Percentiles rank a stretch among this genome's conserved stretches.
phyloP scores from a whole-genome alignment of 139 green algal species.

The Astrephomene gubernaculifera region DNA sequence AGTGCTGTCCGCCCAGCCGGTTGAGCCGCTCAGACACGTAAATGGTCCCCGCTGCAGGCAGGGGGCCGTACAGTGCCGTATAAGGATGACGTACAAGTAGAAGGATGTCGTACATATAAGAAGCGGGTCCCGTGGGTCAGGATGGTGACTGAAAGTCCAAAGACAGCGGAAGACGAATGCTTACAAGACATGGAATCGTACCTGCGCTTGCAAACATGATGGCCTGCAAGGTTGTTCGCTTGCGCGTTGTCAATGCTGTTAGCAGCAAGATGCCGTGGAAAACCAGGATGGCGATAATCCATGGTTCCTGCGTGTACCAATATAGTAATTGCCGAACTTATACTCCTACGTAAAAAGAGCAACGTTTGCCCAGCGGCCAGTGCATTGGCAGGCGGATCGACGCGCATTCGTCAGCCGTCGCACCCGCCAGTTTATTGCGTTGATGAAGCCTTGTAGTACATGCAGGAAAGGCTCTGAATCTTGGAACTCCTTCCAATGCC shows the following conservation, averaged over 20 bases:
- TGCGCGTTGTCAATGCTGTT: conserved; percentile 12
- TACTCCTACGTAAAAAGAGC: background rate
- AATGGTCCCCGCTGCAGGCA: conserved; percentile 35
- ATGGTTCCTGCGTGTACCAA: conserved; percentile 50
- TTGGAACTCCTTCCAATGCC: conserved; percentile 51
- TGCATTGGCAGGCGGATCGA: background rate
- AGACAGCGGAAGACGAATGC: background rate
- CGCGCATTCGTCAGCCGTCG: background rate
- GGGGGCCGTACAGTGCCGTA: background rate
- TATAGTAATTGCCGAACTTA: background rate
- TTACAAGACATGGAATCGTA: background rate
- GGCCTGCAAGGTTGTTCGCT: conserved; percentile 19
- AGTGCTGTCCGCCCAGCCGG: conserved; percentile 53
- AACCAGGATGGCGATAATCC: conserved; percentile 44
- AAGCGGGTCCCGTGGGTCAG: conserved; percentile 2
- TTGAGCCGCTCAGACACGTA: conserved; percentile 65
- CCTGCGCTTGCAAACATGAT: conserved; percentile 35
- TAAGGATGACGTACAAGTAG: too few relatives aligned
- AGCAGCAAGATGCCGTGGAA: conserved; percentile 40
- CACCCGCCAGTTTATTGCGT: conserved; percentile 59
- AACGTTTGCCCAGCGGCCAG: background rate
- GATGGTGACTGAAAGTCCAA: background rate
- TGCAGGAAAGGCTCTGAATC: conserved; percentile 45
- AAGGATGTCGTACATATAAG: background rate
- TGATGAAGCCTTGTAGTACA: conserved; percentile 52